These are phyloP conservation scores for Arctostaphylos glauca DNA, from an alignment of 148 eudicot species.

Conservation along the genomic window DNA sequence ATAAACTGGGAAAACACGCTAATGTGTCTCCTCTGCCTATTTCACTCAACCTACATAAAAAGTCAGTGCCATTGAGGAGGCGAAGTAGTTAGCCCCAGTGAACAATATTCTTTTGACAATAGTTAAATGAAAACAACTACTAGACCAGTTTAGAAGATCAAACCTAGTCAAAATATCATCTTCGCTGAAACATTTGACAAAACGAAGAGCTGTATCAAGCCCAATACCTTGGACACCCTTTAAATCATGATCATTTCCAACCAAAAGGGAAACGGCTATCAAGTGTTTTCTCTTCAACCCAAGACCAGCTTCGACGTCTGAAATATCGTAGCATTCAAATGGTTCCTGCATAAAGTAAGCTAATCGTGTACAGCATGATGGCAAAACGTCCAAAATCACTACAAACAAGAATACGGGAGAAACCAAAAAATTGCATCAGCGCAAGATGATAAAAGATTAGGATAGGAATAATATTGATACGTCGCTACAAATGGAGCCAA, in stretches of 20 bases:
- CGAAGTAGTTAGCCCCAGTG: neutral
- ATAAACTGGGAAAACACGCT: conserved; percentile 25
- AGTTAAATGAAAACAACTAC: conserved; percentile 9
- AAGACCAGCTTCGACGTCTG: conserved; percentile 74
- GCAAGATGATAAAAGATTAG: neutral
- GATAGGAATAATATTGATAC: neutral
- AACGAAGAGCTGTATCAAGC: conserved; percentile 79
- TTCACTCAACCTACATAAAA: conserved; percentile 58
- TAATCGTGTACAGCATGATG: conserved; percentile 16
- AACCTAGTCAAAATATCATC: conserved; percentile 80
- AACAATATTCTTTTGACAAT: neutral
- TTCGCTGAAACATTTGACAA: conserved; percentile 67
- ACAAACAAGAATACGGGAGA: conserved; percentile 1
- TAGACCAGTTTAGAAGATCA: conserved; percentile 22
- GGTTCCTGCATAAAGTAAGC: conserved; percentile 59
- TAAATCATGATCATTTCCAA: conserved; percentile 82
- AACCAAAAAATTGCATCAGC: neutral
- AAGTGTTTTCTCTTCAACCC: conserved; percentile 88
- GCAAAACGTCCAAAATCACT: conserved; percentile 9
- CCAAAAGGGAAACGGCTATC: conserved; percentile 81
- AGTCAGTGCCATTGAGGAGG: conserved; percentile 7
- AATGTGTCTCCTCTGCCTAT: conserved; percentile 48
- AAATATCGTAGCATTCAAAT: conserved; percentile 77
- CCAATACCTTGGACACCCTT: conserved; percentile 89
- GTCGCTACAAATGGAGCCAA: neutral